Evolutionary conservation across 257 asterid species (phyloP).

Genomic region (Salvia miltiorrhiza): DNA sequence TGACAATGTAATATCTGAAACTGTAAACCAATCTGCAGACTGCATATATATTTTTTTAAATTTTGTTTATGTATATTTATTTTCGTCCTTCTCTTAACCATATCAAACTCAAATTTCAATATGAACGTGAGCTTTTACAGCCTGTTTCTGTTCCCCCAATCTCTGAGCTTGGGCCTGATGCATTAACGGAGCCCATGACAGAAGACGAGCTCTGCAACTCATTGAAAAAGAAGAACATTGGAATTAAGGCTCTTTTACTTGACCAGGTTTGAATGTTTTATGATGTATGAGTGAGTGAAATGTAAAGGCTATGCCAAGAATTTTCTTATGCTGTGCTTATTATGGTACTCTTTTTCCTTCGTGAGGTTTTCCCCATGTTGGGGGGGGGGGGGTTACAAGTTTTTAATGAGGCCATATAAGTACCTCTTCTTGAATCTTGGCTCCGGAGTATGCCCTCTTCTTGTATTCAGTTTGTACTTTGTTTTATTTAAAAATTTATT

Average conservation of each 20-base stretch:
- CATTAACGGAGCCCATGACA: slow-evolving; percentile 69
- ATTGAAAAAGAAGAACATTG: slow-evolving; percentile 80
- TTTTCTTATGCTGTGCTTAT: not conserved
- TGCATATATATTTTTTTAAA: not conserved
- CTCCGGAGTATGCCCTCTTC: too few relatives aligned
- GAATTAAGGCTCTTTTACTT: slow-evolving; percentile 93
- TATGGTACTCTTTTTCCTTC: too few relatives aligned
- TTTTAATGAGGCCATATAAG: too few relatives aligned
- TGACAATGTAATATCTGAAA: slow-evolving; percentile 57
- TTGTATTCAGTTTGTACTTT: too few relatives aligned
- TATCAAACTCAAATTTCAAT: slow-evolving; percentile 13
- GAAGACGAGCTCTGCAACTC: slow-evolving; percentile 55
- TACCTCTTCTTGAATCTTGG: too few relatives aligned
- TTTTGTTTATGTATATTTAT: too few relatives aligned
- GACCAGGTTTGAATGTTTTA: slow-evolving; percentile 71
- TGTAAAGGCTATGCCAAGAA: not conserved
- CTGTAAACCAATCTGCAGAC: slow-evolving; percentile 12
- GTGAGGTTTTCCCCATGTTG: too few relatives aligned
- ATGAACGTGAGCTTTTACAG: slow-evolving; percentile 41
- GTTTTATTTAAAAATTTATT: too few relatives aligned
- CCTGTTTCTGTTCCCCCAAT: slow-evolving; percentile 82
- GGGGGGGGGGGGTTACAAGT: too few relatives aligned
- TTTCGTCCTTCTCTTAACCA: not conserved
- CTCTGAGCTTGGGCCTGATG: slow-evolving; percentile 99
- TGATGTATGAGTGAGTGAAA: not conserved